Base-by-base conservation (phyloP, 495 filamentous ascomycete genomes). In the Amniculicola lignicola region DNA sequence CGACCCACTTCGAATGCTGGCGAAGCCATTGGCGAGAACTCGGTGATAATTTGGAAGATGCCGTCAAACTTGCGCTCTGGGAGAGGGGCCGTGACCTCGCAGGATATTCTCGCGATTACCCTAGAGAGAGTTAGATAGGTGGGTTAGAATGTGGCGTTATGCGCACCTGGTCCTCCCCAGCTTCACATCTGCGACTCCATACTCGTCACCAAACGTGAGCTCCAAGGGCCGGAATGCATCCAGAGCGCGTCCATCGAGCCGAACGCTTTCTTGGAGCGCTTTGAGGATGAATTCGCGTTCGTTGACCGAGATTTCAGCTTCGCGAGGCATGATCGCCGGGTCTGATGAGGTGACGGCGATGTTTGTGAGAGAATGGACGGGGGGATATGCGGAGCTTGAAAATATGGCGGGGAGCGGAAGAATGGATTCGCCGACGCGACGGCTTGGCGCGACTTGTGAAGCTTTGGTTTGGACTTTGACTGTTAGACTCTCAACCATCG, bases 21-120 rank as follows among this genome's bases (percentile, higher is more conserved):
- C 23, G 89, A 90, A 19, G 87, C 84, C 86, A 98, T 90, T n/a
- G 90, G 87, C 42, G 82, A 85, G 58, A 98, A 80, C 69, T 98
- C 93, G 53, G 90, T 84, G 24, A 82, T 79, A 67, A 98, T 96
- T 46, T 81, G 87, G 73, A 97, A 96, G 67, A 93, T 79, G 65
- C 93, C 93, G 67, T 96, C 92, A 64, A 95, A 95, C 42, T 90
- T 90, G 23, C 93, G 85, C 69, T 96, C 92, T 38, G 85, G 73
- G 67, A 82, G 89, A 33, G 93, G 93, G 46, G 85, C 79, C 14
- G 85, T 83, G 36, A 97, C 84, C 73, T 92, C 86, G 50, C 88
- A 83, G n/a, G 90, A 92, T 51, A 95, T 88, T 54, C 86, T 84
- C 24, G 84, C 86, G 51, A 94, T 74, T 50, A 96, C 77, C 66